Evolutionary conservation across 1,284 basidiomycete species (phyloP), one percentile per base, ranked within the genome.

Genomic region (Pholiota adiposa): DNA sequence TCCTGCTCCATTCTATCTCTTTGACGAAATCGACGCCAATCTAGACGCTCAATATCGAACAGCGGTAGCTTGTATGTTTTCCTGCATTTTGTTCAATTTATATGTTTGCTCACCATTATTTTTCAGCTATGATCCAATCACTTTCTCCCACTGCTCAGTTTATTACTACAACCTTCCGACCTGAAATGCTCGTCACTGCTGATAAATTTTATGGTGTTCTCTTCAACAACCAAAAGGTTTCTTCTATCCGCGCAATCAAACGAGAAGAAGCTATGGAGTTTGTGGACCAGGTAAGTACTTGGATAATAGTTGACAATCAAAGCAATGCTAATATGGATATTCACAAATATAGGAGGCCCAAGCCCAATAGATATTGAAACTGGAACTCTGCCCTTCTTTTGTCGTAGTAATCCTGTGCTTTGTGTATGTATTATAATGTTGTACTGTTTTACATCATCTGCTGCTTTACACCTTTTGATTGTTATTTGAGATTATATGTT

Each of bases 131-230:
- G 96, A 98, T 99, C 64, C 88, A 94, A 71, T 90, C 93, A 23
- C 83, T 99, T 16, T 85, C 95, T 0, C 79, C 86, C 4, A 89
- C 87, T 1, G 97, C 94, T 0, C 97, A 99, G 74, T 99, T 99
- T 76, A 97, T 99, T 73, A 97, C 94, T 27, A 99, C 97, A 1
- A 99, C 97, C 1, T 99, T 99, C 86, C 84, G 97, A 59, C 93
- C 96, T 0, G 97, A 99, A 77, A 95, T 99, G 92, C 83, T 98
- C 61, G 91, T 93, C 8, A 90, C 93, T 1, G 96, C 96, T 0
- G 94, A 97, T 74, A 94, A 96, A 71, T 97, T 96, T 73, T 98
- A 98, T 66, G 97, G 97, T n/a, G 97, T 99, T n/a, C 80, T 97
- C 63, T 99, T 98, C 79, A 95, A 97, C 75, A 93, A 92, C 67